Conservation (phyloP, 225 moss, liverwort and hornwort genomes). For the Physcomitrium patens region DNA sequence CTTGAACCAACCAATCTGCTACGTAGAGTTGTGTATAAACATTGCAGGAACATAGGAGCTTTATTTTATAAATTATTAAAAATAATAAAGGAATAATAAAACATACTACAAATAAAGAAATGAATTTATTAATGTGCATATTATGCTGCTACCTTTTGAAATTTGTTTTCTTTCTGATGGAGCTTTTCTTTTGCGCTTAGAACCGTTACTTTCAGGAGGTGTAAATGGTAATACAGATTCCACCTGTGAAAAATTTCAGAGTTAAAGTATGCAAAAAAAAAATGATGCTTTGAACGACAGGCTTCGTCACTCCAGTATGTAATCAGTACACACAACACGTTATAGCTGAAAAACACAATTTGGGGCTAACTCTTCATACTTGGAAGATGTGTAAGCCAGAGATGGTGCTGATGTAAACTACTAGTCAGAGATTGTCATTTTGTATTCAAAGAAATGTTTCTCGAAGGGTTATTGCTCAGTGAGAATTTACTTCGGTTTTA, state of each 20-base stretch:
- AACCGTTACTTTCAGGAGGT: constrained; percentile 41
- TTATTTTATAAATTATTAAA: background rate
- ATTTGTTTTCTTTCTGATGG: constrained; percentile 40
- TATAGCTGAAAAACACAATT: constrained; percentile 1
- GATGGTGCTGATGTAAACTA: constrained; percentile 19
- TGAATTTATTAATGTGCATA: constrained; percentile 18
- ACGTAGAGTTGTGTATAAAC: constrained; percentile 2
- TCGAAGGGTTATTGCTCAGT: background rate
- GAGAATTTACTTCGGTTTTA: constrained; percentile 40
- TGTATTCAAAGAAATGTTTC: constrained; percentile 18
- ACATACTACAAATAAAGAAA: constrained; percentile 13
- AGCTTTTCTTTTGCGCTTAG: constrained; percentile 46
- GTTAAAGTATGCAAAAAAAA: constrained; percentile 22
- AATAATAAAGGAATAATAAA: background rate
- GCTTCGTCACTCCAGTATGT: background rate
- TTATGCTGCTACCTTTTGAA: constrained; percentile 41
- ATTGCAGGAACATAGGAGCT: background rate
- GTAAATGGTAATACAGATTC: constrained; percentile 31
- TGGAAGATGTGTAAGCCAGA: constrained; percentile 16
- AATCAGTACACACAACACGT: constrained; percentile 11
- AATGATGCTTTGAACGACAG: constrained; percentile 1
- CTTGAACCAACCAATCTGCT: constrained; percentile 16
- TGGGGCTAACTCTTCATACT: constrained; percentile 20
- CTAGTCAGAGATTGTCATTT: constrained; percentile 1
- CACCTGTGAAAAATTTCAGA: constrained; percentile 34